Base-by-base conservation (phyloP, 805 yeast species). In the Zygoascus biomembranicola region DNA sequence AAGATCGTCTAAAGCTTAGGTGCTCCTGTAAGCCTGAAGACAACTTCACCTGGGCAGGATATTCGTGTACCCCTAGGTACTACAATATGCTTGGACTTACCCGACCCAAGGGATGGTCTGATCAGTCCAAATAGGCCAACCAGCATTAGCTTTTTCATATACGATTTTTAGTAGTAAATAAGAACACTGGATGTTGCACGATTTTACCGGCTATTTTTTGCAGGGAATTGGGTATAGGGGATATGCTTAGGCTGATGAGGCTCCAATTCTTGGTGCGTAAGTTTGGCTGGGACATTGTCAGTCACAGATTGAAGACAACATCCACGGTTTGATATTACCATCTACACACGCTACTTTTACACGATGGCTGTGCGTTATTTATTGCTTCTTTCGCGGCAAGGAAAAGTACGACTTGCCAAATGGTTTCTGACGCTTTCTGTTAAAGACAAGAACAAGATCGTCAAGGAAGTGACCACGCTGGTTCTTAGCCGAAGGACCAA, bases 381-480 rank as follows among this genome's bases (percentile, higher is more conserved):
- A 52, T 76, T 95, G 49, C 73, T 94, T 51, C 77, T 92, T 14
- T 90, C 97, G 13, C 80, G 97, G 61, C 99, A 94, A 68, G 99
- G 99, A 31, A 94, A 92, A 69, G 90, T 90, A 32, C 77, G 99
- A 62, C 77, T 95, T 37, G 80, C 95, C 39, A 90, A 90, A 72
- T 94, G 99, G 99, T 94, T 89, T 67, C 78, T 79, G 51, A 82
- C 97, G 32, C 74, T 84, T 47, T 77, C 86, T n/a, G 85, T 85
- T 62, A 89, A 87, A 66, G 97, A 90, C 61, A 90, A 90, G 71
- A 75, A 84, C 51, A 86, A 87, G 69, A 82, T 90, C 54, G 82
- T 87, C 50, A 79, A 88, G 62, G 98, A 94, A 62, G 77, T 94
- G 53, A 84, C 96, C 8, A 89, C 97, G 2, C 72, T 89, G 43